Percentiles rank a stretch among this genome's conserved stretches.
These are phyloP conservation scores for Hyphodiscus hymeniophilus DNA, from an alignment of 495 filamentous ascomycete species.

Conservation along the genomic window DNA sequence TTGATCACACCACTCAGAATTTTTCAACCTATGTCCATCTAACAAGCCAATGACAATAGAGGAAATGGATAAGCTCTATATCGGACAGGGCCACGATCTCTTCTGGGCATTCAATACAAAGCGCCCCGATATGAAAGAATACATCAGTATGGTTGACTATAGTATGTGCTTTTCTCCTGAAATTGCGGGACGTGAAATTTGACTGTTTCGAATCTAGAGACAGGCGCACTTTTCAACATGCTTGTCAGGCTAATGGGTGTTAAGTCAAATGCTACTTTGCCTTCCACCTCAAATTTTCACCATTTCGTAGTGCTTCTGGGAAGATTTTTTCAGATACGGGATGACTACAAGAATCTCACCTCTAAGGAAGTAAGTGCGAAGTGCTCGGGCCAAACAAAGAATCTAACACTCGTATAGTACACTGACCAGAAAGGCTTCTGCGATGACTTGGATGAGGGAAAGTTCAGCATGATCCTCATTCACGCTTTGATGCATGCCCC, in stretches of 20 bases:
- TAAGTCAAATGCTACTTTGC: background rate
- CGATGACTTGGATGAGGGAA: constrained; percentile 33
- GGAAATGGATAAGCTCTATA: constrained; percentile 17
- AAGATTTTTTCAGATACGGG: constrained; percentile 29
- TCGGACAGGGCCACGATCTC: constrained; percentile 31
- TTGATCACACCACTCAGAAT: constrained; percentile 29
- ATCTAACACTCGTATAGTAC: too few species aligned
- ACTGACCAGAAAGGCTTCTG: constrained; percentile 28
- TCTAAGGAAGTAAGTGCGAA: too few species aligned
- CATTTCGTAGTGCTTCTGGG: constrained; percentile 22
- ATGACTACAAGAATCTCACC: constrained; percentile 31
- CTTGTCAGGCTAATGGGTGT: constrained; percentile 22
- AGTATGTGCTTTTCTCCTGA: too few species aligned
- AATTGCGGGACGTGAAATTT: too few species aligned
- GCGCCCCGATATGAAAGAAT: constrained; percentile 26
- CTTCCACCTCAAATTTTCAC: constrained; percentile 13
- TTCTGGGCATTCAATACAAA: constrained; percentile 26
- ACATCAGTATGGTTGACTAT: constrained; percentile 30
- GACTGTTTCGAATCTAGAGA: too few species aligned
- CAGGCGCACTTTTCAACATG: constrained; percentile 30
- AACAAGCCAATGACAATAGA: background rate
- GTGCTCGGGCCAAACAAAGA: too few species aligned
- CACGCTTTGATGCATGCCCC: constrained; percentile 4
- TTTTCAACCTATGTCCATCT: background rate
- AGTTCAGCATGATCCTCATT: constrained; percentile 29